Conservation (phyloP, 2,329 filamentous ascomycete genomes). For the Hypoxylon sp. region DNA sequence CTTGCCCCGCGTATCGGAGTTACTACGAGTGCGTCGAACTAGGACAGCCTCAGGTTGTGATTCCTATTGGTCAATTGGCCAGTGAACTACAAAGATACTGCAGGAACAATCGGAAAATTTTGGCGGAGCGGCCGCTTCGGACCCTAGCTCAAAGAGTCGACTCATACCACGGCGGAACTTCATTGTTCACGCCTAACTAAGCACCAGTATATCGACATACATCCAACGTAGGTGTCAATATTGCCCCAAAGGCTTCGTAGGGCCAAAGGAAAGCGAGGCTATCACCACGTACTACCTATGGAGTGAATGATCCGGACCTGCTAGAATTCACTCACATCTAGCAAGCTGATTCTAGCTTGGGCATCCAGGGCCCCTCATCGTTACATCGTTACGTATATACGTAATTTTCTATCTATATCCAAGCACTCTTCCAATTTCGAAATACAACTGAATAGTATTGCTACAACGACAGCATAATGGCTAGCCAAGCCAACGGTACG, state of each 20-base stretch:
- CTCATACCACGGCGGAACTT: slow-evolving; percentile 35
- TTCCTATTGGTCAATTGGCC: slow-evolving; percentile 37
- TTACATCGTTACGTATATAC: slow-evolving; percentile 4
- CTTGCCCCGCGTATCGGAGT: slow-evolving; percentile 42
- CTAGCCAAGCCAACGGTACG: slow-evolving; percentile 33
- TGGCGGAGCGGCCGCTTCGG: slow-evolving; percentile 35
- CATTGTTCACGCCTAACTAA: slow-evolving; percentile 36
- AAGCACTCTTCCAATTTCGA: slow-evolving; percentile 19
- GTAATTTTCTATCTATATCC: neutral
- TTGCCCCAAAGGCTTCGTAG: slow-evolving; percentile 31
- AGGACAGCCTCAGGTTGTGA: neutral
- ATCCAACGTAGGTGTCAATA: slow-evolving; percentile 9
- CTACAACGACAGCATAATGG: slow-evolving; percentile 37
- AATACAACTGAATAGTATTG: slow-evolving; percentile 1
- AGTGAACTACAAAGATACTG: slow-evolving; percentile 31
- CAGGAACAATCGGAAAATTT: slow-evolving; percentile 30
- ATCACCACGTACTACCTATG: slow-evolving; percentile 17
- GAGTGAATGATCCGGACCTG: slow-evolving; percentile 19
- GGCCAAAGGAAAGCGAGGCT: slow-evolving; percentile 3
- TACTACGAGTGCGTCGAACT: slow-evolving; percentile 1
- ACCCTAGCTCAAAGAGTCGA: slow-evolving; percentile 42
- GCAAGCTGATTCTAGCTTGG: slow-evolving; percentile 4
- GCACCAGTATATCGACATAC: neutral
- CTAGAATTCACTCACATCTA: slow-evolving; percentile 20
- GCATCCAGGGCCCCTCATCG: neutral